A percentile compares a stretch with the other conserved stretches of the same genome.
phyloP scores from a whole-genome alignment of 164 flowering plant species.

The Vitis cinerea region DNA sequence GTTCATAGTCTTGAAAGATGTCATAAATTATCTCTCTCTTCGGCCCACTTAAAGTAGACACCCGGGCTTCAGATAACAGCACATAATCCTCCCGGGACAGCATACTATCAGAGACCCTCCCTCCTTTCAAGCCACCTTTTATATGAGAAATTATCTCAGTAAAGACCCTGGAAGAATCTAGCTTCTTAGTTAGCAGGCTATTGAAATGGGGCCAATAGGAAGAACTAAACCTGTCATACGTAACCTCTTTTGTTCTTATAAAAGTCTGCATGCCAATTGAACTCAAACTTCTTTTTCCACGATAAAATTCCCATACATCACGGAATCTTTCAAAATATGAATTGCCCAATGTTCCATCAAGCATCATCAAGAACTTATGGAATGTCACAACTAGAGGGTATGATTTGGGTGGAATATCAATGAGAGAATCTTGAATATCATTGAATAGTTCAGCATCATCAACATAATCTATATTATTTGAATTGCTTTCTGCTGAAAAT shows the following conservation, averaged over 20 bases:
- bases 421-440: conserved; percentile 63
- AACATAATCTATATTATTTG: conserved; percentile 35
- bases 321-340: conserved; percentile 64
- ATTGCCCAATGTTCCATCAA: conserved; percentile 57
- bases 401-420: conserved; percentile 31
- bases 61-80: conserved; percentile 41
- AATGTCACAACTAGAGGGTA: conserved; percentile 80
- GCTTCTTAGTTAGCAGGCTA: conserved; percentile 39
- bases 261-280: conserved; percentile 49
- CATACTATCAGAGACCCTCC: conserved; percentile 30
- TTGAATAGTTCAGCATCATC: conserved; percentile 39
- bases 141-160: conserved; percentile 77
- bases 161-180: conserved; percentile 65
- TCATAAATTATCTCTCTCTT: conserved; percentile 51
- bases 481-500: conserved; percentile 14
- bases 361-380: conserved; percentile 74
- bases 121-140: conserved; percentile 54
- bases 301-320: conserved; percentile 20
- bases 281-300: conserved; percentile 17
- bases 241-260: conserved; percentile 53
- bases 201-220: conserved; percentile 83
- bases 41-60: conserved; percentile 37
- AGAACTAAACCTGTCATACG: conserved; percentile 47
- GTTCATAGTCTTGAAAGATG: conserved; percentile 61
- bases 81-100: conserved; percentile 47